Percentiles rank a stretch among this genome's conserved stretches.
phyloP scores from a whole-genome alignment of 495 filamentous ascomycete genomes.

The Penicillium silybi region DNA sequence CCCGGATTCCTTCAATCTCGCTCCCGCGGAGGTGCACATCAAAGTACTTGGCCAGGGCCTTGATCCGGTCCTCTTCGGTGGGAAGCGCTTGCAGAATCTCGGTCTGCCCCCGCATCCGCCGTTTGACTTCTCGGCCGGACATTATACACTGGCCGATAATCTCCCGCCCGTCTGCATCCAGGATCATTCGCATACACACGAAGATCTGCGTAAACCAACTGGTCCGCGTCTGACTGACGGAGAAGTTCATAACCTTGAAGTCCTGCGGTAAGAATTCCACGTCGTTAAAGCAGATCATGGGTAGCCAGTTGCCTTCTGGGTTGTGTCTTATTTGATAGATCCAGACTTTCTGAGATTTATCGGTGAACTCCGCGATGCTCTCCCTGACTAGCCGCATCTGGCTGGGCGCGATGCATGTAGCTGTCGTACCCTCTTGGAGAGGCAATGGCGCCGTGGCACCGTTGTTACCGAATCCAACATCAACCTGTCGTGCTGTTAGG shows the following conservation, averaged over 20 bases:
- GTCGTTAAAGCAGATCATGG: slow-evolving; percentile 55
- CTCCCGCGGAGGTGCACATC: slow-evolving; percentile 49
- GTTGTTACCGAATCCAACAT: slow-evolving; percentile 68
- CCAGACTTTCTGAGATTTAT: slow-evolving; percentile 50
- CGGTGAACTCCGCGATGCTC: slow-evolving; percentile 40
- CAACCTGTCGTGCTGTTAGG: slow-evolving; percentile 40
- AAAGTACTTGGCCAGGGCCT: slow-evolving; percentile 53
- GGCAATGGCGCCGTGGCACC: slow-evolving; percentile 52
- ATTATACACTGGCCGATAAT: slow-evolving; percentile 58
- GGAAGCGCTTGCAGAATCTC: slow-evolving; percentile 44
- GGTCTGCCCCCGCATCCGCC: slow-evolving; percentile 49
- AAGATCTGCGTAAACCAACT: slow-evolving; percentile 53
- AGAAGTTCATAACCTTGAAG: slow-evolving; percentile 59
- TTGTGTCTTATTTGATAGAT: slow-evolving; percentile 54
- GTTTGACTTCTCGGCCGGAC: slow-evolving; percentile 51
- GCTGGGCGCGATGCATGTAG: slow-evolving; percentile 41
- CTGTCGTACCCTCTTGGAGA: slow-evolving; percentile 40
- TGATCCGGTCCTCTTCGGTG: slow-evolving; percentile 51
- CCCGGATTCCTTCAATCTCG: slow-evolving; percentile 48
- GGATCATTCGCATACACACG: slow-evolving; percentile 51
- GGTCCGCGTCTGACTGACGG: slow-evolving; percentile 31
- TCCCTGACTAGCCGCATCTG: slow-evolving; percentile 46
- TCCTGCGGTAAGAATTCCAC: slow-evolving; percentile 59
- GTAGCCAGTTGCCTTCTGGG: slow-evolving; percentile 44
- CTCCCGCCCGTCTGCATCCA: slow-evolving; percentile 29